Base-by-base conservation (phyloP, 495 filamentous ascomycete genomes). In the Lepidopterella palustris region DNA sequence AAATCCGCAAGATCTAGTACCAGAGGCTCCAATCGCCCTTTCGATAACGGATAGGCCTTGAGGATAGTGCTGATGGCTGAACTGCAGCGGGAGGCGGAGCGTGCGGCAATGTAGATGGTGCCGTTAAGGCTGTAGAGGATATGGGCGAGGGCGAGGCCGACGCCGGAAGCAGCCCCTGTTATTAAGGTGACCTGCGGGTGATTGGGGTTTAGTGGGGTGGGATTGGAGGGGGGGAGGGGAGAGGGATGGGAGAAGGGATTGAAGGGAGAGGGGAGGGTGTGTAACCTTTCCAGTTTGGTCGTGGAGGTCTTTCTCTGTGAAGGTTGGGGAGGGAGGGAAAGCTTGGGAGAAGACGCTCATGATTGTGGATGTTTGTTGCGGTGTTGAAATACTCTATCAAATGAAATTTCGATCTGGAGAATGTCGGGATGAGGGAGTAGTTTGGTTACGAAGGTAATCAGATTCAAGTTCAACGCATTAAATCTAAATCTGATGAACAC, bases 1-100 rank as follows among this genome's bases (percentile, higher is more conserved):
- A 82, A 62, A 60, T 80, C 75, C 20, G 66, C 60, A 10, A 81
- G 71, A 60, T 78, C 74, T 26, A 80, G 55, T 0, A 69, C 35
- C 40, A 83, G 67, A 58, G 69, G 73, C 18, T 72, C 68, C 3
- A 83, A 57, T 4, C 59, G 39, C 26, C 79, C 80, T 13, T 64
- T 62, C 4, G 58, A 61, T 29, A 35, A 40, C 2, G 64, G 62
- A 45, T 47, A 24, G 4, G 39, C 51, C 1, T 15, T 35, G 28
- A 70, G 42, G 32, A 78, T 64, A n/a, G 64, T 59, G 21, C 63
- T 32, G 51, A 79, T 79, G 1, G 70, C 77, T 2, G 56, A 59
- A 4, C 60, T 18, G n/a, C 61, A 71, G 21, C 69, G 67, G 0
- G 52, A 21, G 21, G 58, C 45, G 10, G 73, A 74, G 5, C 74